Evolutionary conservation across 2,329 filamentous ascomycete species (phyloP).

Genomic region (Colletotrichum tamarilloi): DNA sequence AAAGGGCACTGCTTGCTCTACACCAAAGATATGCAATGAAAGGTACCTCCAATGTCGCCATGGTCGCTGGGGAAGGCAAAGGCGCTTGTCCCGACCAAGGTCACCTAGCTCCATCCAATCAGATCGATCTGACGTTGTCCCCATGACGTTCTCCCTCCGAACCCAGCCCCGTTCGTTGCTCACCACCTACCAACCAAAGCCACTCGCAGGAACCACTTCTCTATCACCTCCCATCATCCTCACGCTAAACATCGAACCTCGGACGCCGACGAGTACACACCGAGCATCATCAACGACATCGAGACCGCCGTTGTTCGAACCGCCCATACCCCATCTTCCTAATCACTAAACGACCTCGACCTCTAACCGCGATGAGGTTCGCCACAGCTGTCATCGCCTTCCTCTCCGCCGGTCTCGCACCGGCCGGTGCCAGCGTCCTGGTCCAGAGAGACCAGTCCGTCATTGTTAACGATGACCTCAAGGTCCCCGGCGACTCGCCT

Average conservation of each 20-base stretch:
- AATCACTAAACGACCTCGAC: not conserved
- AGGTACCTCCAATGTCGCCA: conserved; percentile 22
- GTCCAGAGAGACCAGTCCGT: conserved; percentile 62
- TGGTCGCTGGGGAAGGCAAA: conserved; percentile 30
- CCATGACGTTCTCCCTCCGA: conserved; percentile 36
- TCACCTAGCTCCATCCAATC: conserved; percentile 33
- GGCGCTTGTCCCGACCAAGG: conserved; percentile 31
- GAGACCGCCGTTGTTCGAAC: not conserved
- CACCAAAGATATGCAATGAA: too few relatives aligned
- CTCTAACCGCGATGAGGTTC: conserved; percentile 51
- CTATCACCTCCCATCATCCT: conserved; percentile 32
- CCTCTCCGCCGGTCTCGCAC: conserved; percentile 57
- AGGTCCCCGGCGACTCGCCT: conserved; percentile 87
- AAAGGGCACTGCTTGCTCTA: not conserved
- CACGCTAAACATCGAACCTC: conserved; percentile 21
- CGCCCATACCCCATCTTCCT: not conserved
- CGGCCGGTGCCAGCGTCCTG: conserved; percentile 57
- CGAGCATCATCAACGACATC: conserved; percentile 19
- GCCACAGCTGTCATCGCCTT: conserved; percentile 56
- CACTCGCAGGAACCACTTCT: conserved; percentile 27
- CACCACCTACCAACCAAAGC: conserved; percentile 32
- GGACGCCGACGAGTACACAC: conserved; percentile 19
- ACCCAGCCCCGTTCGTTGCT: conserved; percentile 32
- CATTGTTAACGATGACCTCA: conserved; percentile 62
- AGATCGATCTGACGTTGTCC: conserved; percentile 21